phyloP scores from a whole-genome alignment of 2,329 filamentous ascomycete species.

The Tolypocladium amazonense region DNA sequence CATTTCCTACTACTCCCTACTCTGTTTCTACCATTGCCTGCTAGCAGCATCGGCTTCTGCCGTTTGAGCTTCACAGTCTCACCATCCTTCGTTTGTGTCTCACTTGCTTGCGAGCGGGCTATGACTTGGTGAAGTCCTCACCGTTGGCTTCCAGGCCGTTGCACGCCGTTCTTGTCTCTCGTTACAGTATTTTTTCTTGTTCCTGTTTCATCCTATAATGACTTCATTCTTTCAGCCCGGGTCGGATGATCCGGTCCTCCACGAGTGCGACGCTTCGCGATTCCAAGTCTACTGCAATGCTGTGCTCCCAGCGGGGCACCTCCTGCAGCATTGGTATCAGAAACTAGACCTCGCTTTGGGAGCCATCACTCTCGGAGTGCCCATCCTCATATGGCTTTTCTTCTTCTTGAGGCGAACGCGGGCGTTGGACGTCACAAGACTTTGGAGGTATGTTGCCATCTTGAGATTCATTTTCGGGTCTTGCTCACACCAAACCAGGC shows the following conservation, averaged over 20 bases:
- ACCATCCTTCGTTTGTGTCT: background rate
- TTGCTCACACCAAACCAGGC: background rate
- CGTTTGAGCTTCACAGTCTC: background rate
- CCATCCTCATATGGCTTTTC: conserved; percentile 8
- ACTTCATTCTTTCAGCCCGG: conserved; percentile 22
- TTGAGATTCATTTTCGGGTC: background rate
- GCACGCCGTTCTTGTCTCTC: background rate
- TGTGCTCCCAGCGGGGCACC: conserved; percentile 9
- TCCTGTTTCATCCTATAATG: conserved; percentile 11
- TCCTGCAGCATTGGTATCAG: conserved; percentile 15
- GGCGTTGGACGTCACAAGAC: background rate
- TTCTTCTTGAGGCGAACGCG: background rate
- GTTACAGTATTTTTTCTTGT: background rate
- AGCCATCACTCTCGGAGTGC: conserved; percentile 9
- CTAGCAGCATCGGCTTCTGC: background rate
- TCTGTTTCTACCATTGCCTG: background rate
- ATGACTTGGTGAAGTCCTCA: background rate
- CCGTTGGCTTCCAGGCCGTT: background rate
- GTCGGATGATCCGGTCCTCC: conserved; percentile 15
- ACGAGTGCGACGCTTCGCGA: conserved; percentile 9
- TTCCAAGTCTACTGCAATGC: conserved; percentile 21
- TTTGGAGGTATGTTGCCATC: background rate
- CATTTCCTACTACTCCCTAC: background rate
- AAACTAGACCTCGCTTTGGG: conserved; percentile 15
- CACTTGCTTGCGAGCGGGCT: background rate